Conservation (phyloP, 1,284 basidiomycete genomes). For the Mrakiaceae sp. region DNA sequence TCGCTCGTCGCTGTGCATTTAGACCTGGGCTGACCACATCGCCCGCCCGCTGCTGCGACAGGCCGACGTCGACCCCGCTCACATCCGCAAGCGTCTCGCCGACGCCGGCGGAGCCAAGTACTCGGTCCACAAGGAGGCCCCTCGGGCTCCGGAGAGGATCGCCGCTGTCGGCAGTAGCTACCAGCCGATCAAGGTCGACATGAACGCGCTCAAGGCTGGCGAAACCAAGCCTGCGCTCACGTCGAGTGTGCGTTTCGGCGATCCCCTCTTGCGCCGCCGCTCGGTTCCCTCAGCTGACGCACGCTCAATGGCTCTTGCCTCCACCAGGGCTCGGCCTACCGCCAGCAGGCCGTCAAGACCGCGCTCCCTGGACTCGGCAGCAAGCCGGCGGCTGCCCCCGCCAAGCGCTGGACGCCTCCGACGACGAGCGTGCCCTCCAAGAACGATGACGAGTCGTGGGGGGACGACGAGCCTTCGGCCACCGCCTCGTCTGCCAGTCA, state of each 20-base stretch:
- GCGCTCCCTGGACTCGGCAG: too few relatives aligned
- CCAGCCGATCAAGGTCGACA: slow-evolving; percentile 28
- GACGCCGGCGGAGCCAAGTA: slow-evolving; percentile 90
- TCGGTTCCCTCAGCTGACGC: too few relatives aligned
- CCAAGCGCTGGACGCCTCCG: too few relatives aligned
- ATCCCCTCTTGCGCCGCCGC: too few relatives aligned
- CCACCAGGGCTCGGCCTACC: too few relatives aligned
- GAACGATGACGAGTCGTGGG: slow-evolving; percentile 4
- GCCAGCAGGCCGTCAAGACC: too few relatives aligned
- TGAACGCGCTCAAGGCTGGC: slow-evolving; percentile 21
- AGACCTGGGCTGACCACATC: slow-evolving; percentile 18
- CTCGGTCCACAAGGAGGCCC: slow-evolving; percentile 55
- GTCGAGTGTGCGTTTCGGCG: background rate
- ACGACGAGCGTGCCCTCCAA: background rate
- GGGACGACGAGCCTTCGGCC: slow-evolving; percentile 17
- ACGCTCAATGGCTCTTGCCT: too few relatives aligned
- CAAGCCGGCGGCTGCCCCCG: too few relatives aligned
- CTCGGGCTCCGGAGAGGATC: slow-evolving; percentile 53
- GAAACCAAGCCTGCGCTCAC: slow-evolving; percentile 18
- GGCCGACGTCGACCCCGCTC: slow-evolving; percentile 64
- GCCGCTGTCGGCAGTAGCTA: slow-evolving; percentile 36
- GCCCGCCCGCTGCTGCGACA: slow-evolving; percentile 25
- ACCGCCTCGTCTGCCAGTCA: slow-evolving; percentile 19
- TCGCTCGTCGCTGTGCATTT: background rate
- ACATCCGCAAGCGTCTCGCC: slow-evolving; percentile 78